phyloP scores from a whole-genome alignment of 495 filamentous ascomycete genomes.

The Aspergillus nidulans region DNA sequence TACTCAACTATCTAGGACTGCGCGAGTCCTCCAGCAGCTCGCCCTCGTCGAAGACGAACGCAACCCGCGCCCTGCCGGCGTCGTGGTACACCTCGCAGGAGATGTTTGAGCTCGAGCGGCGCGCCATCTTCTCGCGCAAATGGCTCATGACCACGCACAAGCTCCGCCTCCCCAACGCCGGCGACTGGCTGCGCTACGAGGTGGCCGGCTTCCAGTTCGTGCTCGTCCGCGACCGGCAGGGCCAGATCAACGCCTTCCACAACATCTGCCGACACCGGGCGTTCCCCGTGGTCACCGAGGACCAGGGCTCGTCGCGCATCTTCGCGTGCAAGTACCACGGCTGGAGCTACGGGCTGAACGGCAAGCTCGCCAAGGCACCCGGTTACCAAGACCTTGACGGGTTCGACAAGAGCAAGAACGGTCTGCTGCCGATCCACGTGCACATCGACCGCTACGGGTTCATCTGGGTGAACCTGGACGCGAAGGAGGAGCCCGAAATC shows the following conservation, averaged over 20 bases:
- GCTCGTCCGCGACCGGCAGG: conserved; percentile 44
- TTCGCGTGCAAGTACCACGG: conserved; percentile 58
- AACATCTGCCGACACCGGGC: conserved; percentile 57
- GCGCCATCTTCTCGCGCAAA: conserved; percentile 48
- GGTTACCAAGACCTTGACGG: conserved; percentile 49
- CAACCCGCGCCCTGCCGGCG: conserved; percentile 37
- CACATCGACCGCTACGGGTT: conserved; percentile 46
- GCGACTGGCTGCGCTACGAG: conserved; percentile 46
- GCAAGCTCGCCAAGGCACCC: conserved; percentile 57
- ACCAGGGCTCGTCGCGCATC: conserved; percentile 44
- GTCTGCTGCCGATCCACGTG: conserved; percentile 42
- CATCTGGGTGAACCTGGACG: conserved; percentile 50
- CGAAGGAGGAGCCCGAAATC: conserved; percentile 33
- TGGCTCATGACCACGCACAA: conserved; percentile 54
- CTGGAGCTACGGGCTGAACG: conserved; percentile 55
- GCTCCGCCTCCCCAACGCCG: conserved; percentile 40
- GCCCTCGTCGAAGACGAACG: conserved; percentile 1
- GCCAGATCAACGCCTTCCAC: conserved; percentile 53
- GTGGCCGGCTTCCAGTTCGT: conserved; percentile 48
- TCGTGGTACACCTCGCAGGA: conserved; percentile 48
- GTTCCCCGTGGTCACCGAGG: conserved; percentile 50
- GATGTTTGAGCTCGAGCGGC: conserved; percentile 50
- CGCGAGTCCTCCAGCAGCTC: not conserved
- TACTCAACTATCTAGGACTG: conserved; percentile 26
- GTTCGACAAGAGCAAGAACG: conserved; percentile 53